Evolutionary conservation across 148 eudicot genomes (phyloP).

Genomic region (Arbutus unedo): DNA sequence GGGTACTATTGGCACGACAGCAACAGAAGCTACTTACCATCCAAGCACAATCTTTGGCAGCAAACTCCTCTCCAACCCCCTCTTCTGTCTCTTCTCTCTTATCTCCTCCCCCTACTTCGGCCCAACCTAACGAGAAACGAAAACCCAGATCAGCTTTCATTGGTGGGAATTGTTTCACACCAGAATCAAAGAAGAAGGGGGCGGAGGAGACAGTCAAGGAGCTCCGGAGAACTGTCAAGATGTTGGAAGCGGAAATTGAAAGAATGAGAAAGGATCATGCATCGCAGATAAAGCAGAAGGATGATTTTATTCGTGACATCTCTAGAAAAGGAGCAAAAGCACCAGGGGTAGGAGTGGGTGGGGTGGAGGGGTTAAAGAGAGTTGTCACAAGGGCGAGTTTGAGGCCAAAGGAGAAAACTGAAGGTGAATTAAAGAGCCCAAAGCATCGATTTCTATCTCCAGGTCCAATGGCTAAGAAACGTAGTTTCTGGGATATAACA

Average conservation of each 20-base stretch:
- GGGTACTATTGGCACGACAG: constrained; percentile 68
- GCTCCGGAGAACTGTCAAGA: constrained; percentile 49
- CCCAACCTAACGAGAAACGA: constrained; percentile 38
- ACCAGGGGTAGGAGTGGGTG: constrained; percentile 15
- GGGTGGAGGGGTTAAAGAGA: constrained; percentile 34
- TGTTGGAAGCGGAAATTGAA: constrained; percentile 55
- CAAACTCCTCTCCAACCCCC: constrained; percentile 62
- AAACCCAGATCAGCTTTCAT: constrained; percentile 39
- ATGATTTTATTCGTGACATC: constrained; percentile 54
- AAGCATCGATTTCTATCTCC: constrained; percentile 64
- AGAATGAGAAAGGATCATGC: constrained; percentile 67
- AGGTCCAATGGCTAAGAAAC: constrained; percentile 63
- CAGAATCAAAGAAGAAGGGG: constrained; percentile 52
- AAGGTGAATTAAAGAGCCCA: constrained; percentile 54
- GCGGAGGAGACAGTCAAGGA: constrained; percentile 53
- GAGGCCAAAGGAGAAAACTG: constrained; percentile 40
- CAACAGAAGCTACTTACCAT: constrained; percentile 69
- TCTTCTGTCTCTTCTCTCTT: constrained; percentile 40
- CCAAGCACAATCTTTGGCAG: constrained; percentile 66
- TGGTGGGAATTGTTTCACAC: constrained; percentile 48
- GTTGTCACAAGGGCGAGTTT: constrained; percentile 51
- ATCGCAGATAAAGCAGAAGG: constrained; percentile 58
- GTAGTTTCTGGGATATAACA: constrained; percentile 87
- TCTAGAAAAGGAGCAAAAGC: constrained; percentile 35
- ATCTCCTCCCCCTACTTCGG: constrained; percentile 45